Base-by-base conservation (phyloP, 495 filamentous ascomycete genomes). In the Talaromyces borbonicus region DNA sequence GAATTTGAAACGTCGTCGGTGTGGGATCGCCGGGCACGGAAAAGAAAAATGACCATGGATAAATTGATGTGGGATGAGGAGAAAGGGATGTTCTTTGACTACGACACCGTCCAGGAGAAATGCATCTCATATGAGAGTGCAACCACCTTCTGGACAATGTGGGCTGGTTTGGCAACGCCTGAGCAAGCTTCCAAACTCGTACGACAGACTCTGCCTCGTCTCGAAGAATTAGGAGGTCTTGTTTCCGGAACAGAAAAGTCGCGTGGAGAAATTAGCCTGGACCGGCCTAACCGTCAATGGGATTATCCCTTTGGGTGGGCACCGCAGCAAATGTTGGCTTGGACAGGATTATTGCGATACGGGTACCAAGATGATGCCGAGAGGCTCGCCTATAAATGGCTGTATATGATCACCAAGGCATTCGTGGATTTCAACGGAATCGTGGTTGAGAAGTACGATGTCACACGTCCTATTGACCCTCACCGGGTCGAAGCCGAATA, bases 241-340 rank as follows among this genome's bases (percentile, higher is more conserved):
- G 79, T 90, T 2, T 88, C 87, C 0, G 89, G 87, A 19, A 95
- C 90, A 0, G 77, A 93, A 60, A 73, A 85, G 58, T 90, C 85
- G 20, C 84, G 92, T 22, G 92, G 92, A 15, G 70, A 68, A 8
- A 71, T 95, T 46, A 79, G 81, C 11, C 56, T 95, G n/a, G 77
- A 85, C 52, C 74, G 87, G 9, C 92, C 92, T 2, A 95, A 94
- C 54, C 78, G 89, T 26, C 92, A 98, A 61, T 98, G 92, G 92
- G 92, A 98, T 60, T 98, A 89, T 59, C 92, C 92, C 1, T 95
- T 88, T 58, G 92, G 92, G 36, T 98, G 92, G 92, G 90, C 92
- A 15, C 92, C 92, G 8, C 92, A 98, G 72, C 92, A 98, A 68
- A 96, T 98, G 67, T 78, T 98, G 25, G 92, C 92, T 1, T 97